Percentiles rank a stretch among this genome's conserved stretches.
These are phyloP conservation scores for Colletotrichum incanum DNA, from an alignment of 2,329 filamentous ascomycete species.

Conservation along the genomic window DNA sequence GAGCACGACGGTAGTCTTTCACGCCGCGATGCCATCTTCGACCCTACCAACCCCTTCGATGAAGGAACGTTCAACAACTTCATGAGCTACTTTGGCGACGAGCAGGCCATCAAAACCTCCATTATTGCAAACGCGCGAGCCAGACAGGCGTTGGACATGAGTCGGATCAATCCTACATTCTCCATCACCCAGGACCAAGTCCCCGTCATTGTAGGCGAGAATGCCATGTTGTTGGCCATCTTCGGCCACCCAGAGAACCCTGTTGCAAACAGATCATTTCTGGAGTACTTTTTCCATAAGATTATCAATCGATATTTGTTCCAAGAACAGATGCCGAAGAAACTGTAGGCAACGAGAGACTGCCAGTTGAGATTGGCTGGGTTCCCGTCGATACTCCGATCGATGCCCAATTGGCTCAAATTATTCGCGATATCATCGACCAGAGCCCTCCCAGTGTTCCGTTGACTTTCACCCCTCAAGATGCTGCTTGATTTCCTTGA, in stretches of 20 bases:
- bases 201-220: conserved; percentile 62
- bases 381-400: neutral
- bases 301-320: fast-evolving
- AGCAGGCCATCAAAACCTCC: conserved; percentile 46
- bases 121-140: conserved; percentile 42
- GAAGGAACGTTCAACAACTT: conserved; percentile 12
- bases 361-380: conserved; percentile 9
- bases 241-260: conserved; percentile 60
- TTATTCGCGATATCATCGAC: conserved; percentile 7
- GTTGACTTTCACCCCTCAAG: neutral
- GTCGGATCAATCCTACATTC: conserved; percentile 46
- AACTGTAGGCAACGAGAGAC: neutral
- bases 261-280: conserved; percentile 56
- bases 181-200: neutral
- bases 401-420: neutral
- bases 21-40: conserved; percentile 66
- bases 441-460: conserved; percentile 8
- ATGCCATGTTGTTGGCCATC: conserved; percentile 62
- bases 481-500: no score
- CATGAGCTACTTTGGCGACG: conserved; percentile 11
- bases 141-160: conserved; percentile 46
- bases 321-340: neutral
- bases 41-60: conserved; percentile 63
- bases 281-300: conserved; percentile 64
- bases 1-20: conserved; percentile 15